Percentiles rank a stretch among this genome's conserved stretches.
phyloP scores from a whole-genome alignment of 2,329 filamentous ascomycete species.

The Colletotrichum sp. region DNA sequence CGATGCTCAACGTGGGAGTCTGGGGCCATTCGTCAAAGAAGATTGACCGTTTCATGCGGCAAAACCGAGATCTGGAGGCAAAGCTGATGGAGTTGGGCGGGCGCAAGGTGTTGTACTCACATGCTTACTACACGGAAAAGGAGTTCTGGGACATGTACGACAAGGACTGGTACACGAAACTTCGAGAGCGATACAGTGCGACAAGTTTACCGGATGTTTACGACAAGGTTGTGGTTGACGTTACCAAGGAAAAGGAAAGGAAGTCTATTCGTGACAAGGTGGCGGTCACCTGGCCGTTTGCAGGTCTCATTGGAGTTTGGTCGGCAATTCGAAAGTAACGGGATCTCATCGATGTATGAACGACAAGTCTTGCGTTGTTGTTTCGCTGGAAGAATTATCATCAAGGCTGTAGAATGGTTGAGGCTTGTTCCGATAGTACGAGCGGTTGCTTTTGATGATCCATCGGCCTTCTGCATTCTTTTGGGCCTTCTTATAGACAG shows the following conservation, averaged over 20 bases:
- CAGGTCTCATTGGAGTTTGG: conserved; percentile 19
- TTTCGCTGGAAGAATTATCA: background rate
- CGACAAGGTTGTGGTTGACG: conserved; percentile 65
- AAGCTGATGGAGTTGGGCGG: conserved; percentile 64
- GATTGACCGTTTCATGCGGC: conserved; percentile 50
- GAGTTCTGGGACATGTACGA: conserved; percentile 74
- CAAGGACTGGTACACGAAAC: conserved; percentile 59
- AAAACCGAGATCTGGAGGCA: conserved; percentile 66
- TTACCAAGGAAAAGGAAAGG: background rate
- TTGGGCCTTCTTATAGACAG: background rate
- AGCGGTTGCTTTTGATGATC: background rate
- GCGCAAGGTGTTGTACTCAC: conserved; percentile 74
- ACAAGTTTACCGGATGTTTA: conserved; percentile 66
- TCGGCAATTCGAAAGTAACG: conserved; percentile 15
- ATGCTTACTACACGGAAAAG: conserved; percentile 69
- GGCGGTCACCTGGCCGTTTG: conserved; percentile 18
- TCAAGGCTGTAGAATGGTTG: background rate
- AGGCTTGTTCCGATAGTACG: background rate
- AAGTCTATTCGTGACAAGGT: background rate
- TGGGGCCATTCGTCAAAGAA: conserved; percentile 57
- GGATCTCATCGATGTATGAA: background rate
- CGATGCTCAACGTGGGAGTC: conserved; percentile 63
- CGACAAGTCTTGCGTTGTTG: background rate
- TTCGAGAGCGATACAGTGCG: conserved; percentile 63
- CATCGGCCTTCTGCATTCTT: background rate